Evolutionary conservation across 2,329 filamentous ascomycete genomes (phyloP), one percentile per base, ranked within the genome.

Genomic region (Zymoseptoria tritici): DNA sequence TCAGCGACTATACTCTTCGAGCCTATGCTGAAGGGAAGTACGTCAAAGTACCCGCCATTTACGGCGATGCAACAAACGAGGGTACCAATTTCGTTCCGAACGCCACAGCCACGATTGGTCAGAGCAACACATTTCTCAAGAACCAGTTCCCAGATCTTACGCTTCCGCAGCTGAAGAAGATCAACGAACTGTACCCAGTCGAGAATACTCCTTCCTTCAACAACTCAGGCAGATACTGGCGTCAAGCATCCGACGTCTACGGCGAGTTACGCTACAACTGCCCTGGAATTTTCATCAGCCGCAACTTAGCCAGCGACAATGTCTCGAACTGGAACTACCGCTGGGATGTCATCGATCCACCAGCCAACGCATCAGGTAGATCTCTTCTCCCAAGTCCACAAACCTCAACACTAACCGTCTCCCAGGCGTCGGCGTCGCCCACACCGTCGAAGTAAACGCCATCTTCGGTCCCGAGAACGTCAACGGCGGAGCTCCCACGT

Each of bases 201-300:
- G 66, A 75, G 31, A 68, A 75, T 49, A 74, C 70, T 4, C 67
- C 73, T 0, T 72, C 70, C 2, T 86, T 83, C 65, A 77, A 80
- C 0, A 71, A 72, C 54, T 68, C 74, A 0, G 82, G 83, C 1
- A 72, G 75, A 36, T 86, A 81, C 72, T 89, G 84, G 83, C 79
- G 80, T 1, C 81, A 85, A 57, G 76, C 79, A 0, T 77, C 79
- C 60, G 79, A 82, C 52, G 83, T 79, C 3, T 87, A 87, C 64
- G 85, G 85, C 16, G 85, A 89, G 63, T 78, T 87, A 65, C 78
- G 85, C 4, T 88, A 88, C 71, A 85, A 78, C 64, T 89, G 86
- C 64, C 83, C 85, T 0, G 82, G 81, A 0, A 77, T 87, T 49
- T 82, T 78, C 72, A 74, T 87, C 68, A 80, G 78, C 1, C 69